Conservation (phyloP, 495 filamentous ascomycete species). For the Penicillium soppii region DNA sequence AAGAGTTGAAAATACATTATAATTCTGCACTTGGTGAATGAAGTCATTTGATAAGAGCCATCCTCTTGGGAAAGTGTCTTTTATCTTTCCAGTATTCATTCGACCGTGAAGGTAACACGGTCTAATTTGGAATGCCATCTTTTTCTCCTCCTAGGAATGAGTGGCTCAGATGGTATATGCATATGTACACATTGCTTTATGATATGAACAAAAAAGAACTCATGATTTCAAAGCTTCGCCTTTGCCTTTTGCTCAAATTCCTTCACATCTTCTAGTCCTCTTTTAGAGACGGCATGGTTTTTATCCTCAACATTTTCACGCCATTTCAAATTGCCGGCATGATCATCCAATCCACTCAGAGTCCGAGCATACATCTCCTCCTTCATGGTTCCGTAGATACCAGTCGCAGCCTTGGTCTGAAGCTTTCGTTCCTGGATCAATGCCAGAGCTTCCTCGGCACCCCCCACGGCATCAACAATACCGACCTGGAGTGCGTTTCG, state of each 20-base stretch:
- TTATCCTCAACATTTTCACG: slow-evolving; percentile 35
- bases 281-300: slow-evolving; percentile 25
- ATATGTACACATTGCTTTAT: not conserved
- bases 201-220: not conserved
- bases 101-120: too few species aligned
- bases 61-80: too few species aligned
- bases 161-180: too few species aligned
- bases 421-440: slow-evolving; percentile 58
- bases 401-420: slow-evolving; percentile 55
- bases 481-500: slow-evolving; percentile 59
- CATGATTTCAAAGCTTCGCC: slow-evolving; percentile 43
- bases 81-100: too few species aligned
- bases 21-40: too few species aligned
- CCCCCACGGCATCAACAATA: slow-evolving; percentile 67
- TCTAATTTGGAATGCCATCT: too few species aligned
- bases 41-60: too few species aligned
- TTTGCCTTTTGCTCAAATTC: slow-evolving; percentile 44
- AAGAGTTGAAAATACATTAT: too few species aligned
- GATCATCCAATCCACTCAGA: slow-evolving; percentile 50
- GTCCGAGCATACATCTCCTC: slow-evolving; percentile 69
- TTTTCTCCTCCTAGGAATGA: too few species aligned
- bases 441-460: slow-evolving; percentile 54
- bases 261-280: slow-evolving; percentile 26
- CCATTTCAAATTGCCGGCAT: slow-evolving; percentile 45
- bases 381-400: slow-evolving; percentile 68